Evolutionary conservation across 371 early-diverging fungal species (phyloP).

Genomic region (Rhizopus delemar): DNA sequence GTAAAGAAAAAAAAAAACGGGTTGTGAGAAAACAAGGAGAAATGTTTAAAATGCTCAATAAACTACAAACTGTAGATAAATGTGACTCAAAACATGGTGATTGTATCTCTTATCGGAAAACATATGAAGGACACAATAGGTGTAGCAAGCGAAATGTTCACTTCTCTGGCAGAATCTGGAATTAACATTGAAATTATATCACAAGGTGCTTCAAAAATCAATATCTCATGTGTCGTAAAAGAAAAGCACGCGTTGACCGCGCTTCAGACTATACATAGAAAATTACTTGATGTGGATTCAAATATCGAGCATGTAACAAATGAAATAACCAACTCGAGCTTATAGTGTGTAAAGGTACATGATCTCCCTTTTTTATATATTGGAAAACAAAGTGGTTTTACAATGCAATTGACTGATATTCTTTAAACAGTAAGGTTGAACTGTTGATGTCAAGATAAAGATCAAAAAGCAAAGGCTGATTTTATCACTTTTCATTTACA

Average conservation of each 20-base stretch:
- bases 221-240: conserved; percentile 94
- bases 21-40: no score
- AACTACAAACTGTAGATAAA: conserved; percentile 49
- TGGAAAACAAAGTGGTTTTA: no score
- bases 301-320: background rate
- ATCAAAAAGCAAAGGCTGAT: no score
- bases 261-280: conserved; percentile 85
- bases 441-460: no score
- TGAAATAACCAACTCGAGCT: no score
- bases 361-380: no score
- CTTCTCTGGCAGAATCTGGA: conserved; percentile 80
- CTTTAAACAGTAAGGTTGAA: no score
- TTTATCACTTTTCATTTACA: no score
- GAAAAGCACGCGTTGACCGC: conserved; percentile 70
- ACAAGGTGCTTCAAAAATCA: conserved; percentile 96
- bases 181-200: conserved; percentile 98
- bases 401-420: no score
- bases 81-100: conserved; percentile 82
- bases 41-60: conserved; percentile 6
- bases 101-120: conserved; percentile 92
- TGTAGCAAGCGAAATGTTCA: conserved; percentile 92
- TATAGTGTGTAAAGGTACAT: no score
- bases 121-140: conserved; percentile 96
- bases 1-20: conserved; percentile 32
- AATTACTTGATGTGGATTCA: conserved; percentile 47